Percentiles rank a stretch among this genome's conserved stretches.
phyloP scores from a whole-genome alignment of 305 asterid species.

The Fraxinus platypoda region DNA sequence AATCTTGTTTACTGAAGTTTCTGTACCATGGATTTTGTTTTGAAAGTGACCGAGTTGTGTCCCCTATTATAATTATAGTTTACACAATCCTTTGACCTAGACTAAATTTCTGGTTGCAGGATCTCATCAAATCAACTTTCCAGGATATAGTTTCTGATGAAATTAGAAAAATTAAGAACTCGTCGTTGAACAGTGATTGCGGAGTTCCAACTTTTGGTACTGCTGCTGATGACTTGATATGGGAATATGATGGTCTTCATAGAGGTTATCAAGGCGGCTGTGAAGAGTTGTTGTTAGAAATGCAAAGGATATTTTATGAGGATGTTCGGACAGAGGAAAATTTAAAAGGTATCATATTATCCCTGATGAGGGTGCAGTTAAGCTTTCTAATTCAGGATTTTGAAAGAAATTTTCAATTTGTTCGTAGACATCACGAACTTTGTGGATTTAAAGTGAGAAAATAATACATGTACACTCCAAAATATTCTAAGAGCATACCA shows the following conservation, averaged over 20 bases:
- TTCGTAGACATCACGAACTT: neutral
- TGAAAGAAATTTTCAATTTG: constrained; percentile 8
- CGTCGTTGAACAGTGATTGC: constrained; percentile 33
- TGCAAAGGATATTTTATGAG: constrained; percentile 89
- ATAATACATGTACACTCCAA: constrained; percentile 4
- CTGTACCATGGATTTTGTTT: neutral
- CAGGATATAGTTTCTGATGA: constrained; percentile 75
- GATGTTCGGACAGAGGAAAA: constrained; percentile 53
- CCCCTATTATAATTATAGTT: neutral
- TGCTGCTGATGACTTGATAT: constrained; percentile 59
- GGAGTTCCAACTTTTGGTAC: constrained; percentile 24
- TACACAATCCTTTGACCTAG: neutral
- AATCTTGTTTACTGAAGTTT: neutral
- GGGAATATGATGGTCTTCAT: constrained; percentile 85
- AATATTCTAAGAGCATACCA: neutral
- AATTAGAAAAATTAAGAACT: constrained; percentile 57
- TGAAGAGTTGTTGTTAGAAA: constrained; percentile 78
- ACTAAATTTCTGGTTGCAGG: constrained; percentile 42
- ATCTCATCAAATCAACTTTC: constrained; percentile 56
- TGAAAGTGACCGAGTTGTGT: neutral
- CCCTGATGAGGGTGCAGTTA: neutral
- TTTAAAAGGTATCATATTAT: constrained; percentile 41
- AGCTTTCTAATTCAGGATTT: neutral
- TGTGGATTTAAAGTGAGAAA: constrained; percentile 9
- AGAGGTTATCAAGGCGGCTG: constrained; percentile 69